Evolutionary conservation across 768 basidiomycete genomes (phyloP).

Genomic region (Kwoniella botswanensis): DNA sequence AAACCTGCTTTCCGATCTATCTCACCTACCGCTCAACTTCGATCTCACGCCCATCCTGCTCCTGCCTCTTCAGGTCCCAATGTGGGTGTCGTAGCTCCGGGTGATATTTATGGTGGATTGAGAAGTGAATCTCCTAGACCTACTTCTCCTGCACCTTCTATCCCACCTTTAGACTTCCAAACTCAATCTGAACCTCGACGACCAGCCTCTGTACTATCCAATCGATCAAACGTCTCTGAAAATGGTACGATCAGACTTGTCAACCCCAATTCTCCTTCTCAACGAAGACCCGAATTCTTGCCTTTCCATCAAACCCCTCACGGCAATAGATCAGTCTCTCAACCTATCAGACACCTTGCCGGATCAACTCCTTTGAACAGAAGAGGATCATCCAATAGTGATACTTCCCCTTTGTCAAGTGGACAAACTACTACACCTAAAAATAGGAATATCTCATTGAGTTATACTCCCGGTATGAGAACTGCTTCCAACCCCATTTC

Average conservation of each 20-base stretch:
- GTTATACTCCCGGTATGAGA: conserved; percentile 17
- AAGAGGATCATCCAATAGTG: conserved; percentile 27
- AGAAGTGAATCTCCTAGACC: conserved; percentile 19
- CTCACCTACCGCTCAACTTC: conserved; percentile 46
- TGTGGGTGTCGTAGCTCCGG: not conserved
- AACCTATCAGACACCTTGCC: conserved; percentile 30
- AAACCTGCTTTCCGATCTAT: conserved; percentile 54
- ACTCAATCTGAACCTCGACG: conserved; percentile 2
- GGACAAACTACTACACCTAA: conserved; percentile 26
- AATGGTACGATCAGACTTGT: conserved; percentile 33
- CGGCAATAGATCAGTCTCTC: conserved; percentile 15
- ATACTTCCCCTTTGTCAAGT: conserved; percentile 22
- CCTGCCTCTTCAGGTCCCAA: not conserved
- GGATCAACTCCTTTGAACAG: conserved; percentile 14
- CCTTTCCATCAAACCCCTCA: conserved; percentile 12
- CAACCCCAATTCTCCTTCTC: conserved; percentile 13
- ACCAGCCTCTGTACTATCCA: conserved; percentile 1
- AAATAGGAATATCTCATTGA: conserved; percentile 12
- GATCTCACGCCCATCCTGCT: conserved; percentile 40
- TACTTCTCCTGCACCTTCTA: conserved; percentile 22
- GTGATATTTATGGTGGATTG: conserved; percentile 1
- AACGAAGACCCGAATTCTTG: conserved; percentile 27
- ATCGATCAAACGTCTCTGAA: conserved; percentile 16
- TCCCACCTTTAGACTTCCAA: conserved; percentile 46
- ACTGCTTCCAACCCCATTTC: conserved; percentile 3